Conservation (phyloP, 2,329 filamentous ascomycete species). For the Verticillium isaacii region DNA sequence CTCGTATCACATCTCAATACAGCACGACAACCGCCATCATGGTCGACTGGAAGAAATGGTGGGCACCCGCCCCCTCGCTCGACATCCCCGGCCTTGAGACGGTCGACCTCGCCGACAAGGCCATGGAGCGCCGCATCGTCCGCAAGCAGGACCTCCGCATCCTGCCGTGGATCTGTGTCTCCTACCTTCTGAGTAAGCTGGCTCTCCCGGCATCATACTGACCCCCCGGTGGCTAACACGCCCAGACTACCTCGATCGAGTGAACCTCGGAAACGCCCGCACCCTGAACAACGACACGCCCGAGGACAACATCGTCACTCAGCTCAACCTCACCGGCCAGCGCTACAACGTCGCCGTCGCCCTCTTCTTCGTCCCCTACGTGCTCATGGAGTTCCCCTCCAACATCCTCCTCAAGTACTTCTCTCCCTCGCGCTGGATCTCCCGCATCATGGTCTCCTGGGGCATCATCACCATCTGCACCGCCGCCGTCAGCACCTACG, state of each 20-base stretch:
- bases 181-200: slow-evolving; percentile 22
- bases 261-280: slow-evolving; percentile 27
- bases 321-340: slow-evolving; percentile 24
- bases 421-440: slow-evolving; percentile 27
- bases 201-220: background rate
- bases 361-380: slow-evolving; percentile 24
- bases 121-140: slow-evolving; percentile 26
- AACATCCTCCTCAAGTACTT: slow-evolving; percentile 29
- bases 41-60: slow-evolving; percentile 12
- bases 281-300: slow-evolving; percentile 27
- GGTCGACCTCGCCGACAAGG: slow-evolving; percentile 26
- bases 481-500: slow-evolving; percentile 41
- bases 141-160: slow-evolving; percentile 26
- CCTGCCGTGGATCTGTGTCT: slow-evolving; percentile 26
- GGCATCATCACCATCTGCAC: slow-evolving; percentile 44
- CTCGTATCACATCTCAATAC: background rate
- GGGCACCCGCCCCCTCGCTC: slow-evolving; percentile 19
- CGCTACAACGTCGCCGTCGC: slow-evolving; percentile 25
- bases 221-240: background rate
- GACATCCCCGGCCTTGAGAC: slow-evolving; percentile 27
- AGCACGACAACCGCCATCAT: slow-evolving; percentile 2
- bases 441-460: slow-evolving; percentile 38
- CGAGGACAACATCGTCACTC: slow-evolving; percentile 24
- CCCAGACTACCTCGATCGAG: slow-evolving; percentile 22
- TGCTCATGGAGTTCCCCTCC: slow-evolving; percentile 24